Evolutionary conservation across 2,329 filamentous ascomycete genomes (phyloP), one percentile per base, ranked within the genome.

Genomic region (Hymenoscyphus infarciens): DNA sequence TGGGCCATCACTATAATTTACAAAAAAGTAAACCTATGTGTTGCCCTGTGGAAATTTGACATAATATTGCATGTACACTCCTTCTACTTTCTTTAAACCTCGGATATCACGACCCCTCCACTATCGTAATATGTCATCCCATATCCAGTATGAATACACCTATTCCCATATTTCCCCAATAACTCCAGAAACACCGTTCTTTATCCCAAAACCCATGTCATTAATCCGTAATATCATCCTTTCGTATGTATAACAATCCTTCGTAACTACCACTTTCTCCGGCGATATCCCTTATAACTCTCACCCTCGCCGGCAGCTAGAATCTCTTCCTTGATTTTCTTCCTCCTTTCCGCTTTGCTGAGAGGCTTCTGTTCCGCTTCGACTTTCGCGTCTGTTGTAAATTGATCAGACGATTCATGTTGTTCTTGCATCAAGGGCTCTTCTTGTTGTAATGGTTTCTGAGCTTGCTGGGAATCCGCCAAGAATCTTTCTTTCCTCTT

Each of bases 321-420:
- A 19, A 87, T 80, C 68, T 87, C 83, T 65, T 83, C 80, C 71
- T 83, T 85, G 70, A 87, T 87, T 67, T 80, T 76, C 71, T 77
- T 77, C 68, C 85, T 78, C 68, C 85, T 79, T 74, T 70, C 70
- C 22, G 71, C 71, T 60, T 64, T 59, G 64, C 70, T 72, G 33
- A 71, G 19, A 6, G 64, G 64, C 31, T 69, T 69, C 56, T 65
- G 64, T 49, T 66, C 45, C 5, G 39, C 15, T 39, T 64, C 27
- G 57, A 11, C 29, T 56, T 35, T 56, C 35, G 38, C 22, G 19
- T 35, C 13, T 31, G 10, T 10, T 15, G 22, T 38, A 11, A 15
- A n/a, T 49, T 45, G 6, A 16, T 27, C 56, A 29, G 38, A 22
- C 13, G 33, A 1, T 31, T 39, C 5, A 1, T 6, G 29, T 13